Conservation (phyloP, 2,329 filamentous ascomycete genomes). For the Fusarium irregulare region DNA sequence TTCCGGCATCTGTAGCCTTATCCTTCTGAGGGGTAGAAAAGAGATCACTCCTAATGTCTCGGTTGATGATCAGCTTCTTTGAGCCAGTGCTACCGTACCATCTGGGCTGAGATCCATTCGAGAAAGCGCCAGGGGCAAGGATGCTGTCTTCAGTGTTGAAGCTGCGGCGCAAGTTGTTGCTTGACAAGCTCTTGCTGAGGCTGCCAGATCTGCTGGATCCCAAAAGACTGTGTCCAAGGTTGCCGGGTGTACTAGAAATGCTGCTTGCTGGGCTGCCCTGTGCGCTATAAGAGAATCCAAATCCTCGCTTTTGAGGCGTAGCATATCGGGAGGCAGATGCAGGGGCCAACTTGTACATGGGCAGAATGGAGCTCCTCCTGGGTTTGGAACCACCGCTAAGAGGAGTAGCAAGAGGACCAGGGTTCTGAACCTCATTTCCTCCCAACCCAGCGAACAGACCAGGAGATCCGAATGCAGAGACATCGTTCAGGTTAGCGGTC, state of each 20-base stretch:
- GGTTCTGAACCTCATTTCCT: slow-evolving; percentile 72
- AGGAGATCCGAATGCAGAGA: slow-evolving; percentile 90
- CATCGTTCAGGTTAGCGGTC: slow-evolving; percentile 82
- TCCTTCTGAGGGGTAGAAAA: slow-evolving; percentile 71
- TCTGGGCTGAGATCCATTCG: slow-evolving; percentile 71
- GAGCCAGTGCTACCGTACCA: slow-evolving; percentile 76
- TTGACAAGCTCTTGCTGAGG: slow-evolving; percentile 88
- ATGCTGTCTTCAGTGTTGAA: slow-evolving; percentile 89
- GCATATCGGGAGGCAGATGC: slow-evolving; percentile 81
- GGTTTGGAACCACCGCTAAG: slow-evolving; percentile 79
- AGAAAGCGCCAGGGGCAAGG: slow-evolving; percentile 85
- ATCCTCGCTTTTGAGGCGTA: slow-evolving; percentile 87
- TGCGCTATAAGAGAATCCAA: slow-evolving; percentile 92
- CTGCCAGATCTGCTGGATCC: slow-evolving; percentile 75
- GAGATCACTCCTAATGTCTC: slow-evolving; percentile 80
- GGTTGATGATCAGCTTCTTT: slow-evolving; percentile 94
- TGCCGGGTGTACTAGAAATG: slow-evolving; percentile 73
- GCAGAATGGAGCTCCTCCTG: slow-evolving; percentile 82
- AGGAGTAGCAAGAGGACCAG: slow-evolving; percentile 92
- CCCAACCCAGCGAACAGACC: slow-evolving; percentile 84
- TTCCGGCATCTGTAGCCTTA: slow-evolving; percentile 55
- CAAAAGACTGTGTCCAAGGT: slow-evolving; percentile 72
- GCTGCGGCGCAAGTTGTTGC: slow-evolving; percentile 84
- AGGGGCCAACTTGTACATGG: slow-evolving; percentile 88
- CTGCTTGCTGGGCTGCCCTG: slow-evolving; percentile 74